phyloP scores from a whole-genome alignment of 495 filamentous ascomycete species.

The Chaetomium tenue region DNA sequence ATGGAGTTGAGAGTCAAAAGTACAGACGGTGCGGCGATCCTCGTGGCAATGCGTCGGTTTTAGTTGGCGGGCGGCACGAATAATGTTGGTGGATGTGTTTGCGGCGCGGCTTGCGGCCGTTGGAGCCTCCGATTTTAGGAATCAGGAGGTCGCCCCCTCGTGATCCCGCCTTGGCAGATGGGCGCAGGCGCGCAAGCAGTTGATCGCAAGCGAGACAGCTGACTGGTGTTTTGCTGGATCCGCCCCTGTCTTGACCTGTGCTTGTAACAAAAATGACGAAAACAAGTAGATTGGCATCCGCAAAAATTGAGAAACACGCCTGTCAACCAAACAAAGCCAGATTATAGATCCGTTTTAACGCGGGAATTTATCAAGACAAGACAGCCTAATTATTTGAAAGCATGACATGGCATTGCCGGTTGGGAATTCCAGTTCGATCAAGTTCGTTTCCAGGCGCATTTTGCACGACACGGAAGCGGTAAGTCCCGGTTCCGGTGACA shows the following conservation, averaged over 20 bases:
- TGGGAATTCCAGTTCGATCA: not conserved
- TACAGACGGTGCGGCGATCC: not conserved
- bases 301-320: not conserved
- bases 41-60: not conserved
- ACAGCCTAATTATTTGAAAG: not conserved
- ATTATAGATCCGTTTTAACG: not conserved
- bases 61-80: not conserved
- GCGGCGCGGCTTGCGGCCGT: not conserved
- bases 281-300: no score
- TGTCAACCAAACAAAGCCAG: not conserved
- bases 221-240: not conserved
- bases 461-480: not conserved
- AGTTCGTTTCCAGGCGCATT: not conserved
- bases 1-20: not conserved
- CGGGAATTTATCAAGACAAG: not conserved
- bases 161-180: slow-evolving; percentile 10
- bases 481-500: slow-evolving; percentile 7
- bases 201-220: not conserved
- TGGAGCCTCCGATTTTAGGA: not conserved
- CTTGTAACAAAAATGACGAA: no score
- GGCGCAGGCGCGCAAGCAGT: slow-evolving; percentile 2
- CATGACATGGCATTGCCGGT: no score
- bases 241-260: not conserved
- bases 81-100: slow-evolving; percentile 1
- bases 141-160: not conserved